These are phyloP conservation scores for Nigrograna mackinnonii DNA, from an alignment of 2,329 filamentous ascomycete species.

Conservation along the genomic window DNA sequence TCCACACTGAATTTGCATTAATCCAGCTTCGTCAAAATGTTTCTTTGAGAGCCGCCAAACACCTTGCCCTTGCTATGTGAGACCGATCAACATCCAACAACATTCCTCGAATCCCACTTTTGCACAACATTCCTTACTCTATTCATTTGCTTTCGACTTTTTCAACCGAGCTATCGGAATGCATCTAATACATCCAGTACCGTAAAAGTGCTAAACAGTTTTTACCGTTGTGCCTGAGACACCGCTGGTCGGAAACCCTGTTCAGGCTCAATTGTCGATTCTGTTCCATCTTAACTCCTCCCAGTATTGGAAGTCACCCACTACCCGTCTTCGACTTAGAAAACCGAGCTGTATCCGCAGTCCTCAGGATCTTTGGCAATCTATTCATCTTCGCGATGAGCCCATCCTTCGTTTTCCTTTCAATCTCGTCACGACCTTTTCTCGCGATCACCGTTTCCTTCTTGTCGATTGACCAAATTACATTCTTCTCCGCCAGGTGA, in stretches of 20 bases:
- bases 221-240: conserved; percentile 29
- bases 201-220: conserved; percentile 13
- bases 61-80: conserved; percentile 4
- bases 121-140: conserved; percentile 19
- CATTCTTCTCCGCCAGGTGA: conserved; percentile 1
- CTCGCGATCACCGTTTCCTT: conserved; percentile 1
- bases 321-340: conserved; percentile 12
- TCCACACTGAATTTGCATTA: conserved; percentile 1
- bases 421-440: conserved; percentile 6
- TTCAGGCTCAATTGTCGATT: conserved; percentile 28
- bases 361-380: conserved; percentile 9
- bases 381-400: conserved; percentile 20
- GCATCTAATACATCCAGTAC: conserved; percentile 16
- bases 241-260: conserved; percentile 21
- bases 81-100: conserved; percentile 8
- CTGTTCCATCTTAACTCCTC: conserved; percentile 17
- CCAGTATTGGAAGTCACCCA: conserved; percentile 13
- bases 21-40: conserved; percentile 7
- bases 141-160: conserved; percentile 8
- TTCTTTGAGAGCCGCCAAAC: conserved; percentile 11
- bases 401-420: conserved; percentile 13
- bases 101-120: conserved; percentile 18
- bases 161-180: conserved; percentile 16
- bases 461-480: background rate
- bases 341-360: conserved; percentile 10